phyloP scores from a whole-genome alignment of 768 basidiomycete genomes.

The Boletellus emodensis region DNA sequence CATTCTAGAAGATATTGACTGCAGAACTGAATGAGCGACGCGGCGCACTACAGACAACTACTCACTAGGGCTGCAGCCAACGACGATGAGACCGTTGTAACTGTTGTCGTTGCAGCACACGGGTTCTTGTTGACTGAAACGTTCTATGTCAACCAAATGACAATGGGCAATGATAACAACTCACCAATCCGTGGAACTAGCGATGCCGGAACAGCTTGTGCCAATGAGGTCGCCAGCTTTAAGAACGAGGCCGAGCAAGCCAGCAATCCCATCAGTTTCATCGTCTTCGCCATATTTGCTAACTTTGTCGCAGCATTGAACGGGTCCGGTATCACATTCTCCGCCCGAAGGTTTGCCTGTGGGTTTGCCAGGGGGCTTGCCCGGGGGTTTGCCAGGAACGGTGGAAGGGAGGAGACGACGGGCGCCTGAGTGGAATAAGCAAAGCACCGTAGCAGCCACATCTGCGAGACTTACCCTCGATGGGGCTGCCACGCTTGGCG shows the following conservation, averaged over 20 bases:
- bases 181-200: conserved; percentile 26
- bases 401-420: conserved; percentile 35
- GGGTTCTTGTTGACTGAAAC: conserved; percentile 29
- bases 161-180: not conserved
- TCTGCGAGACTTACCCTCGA: conserved; percentile 27
- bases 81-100: conserved; percentile 34
- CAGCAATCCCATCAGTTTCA: not conserved
- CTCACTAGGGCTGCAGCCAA: conserved; percentile 40
- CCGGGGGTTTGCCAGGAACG: conserved; percentile 9
- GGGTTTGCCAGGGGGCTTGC: not conserved
- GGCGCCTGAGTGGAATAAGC: conserved; percentile 30
- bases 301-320: conserved; percentile 18
- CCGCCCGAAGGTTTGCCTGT: not conserved
- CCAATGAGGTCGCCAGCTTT: conserved; percentile 14
- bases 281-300: not conserved
- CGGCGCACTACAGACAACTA: not conserved
- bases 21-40: not conserved
- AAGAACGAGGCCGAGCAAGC: not conserved
- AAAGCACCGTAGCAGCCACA: not conserved
- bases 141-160: not conserved
- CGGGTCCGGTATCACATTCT: conserved; percentile 16
- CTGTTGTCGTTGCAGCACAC: conserved; percentile 40
- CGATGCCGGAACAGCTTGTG: conserved; percentile 31
- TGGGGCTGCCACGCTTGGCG: conserved; percentile 29
- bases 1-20: conserved; percentile 20